phyloP scores from a whole-genome alignment of 208 protist genomes.

The Herpetomonas muscarum region DNA sequence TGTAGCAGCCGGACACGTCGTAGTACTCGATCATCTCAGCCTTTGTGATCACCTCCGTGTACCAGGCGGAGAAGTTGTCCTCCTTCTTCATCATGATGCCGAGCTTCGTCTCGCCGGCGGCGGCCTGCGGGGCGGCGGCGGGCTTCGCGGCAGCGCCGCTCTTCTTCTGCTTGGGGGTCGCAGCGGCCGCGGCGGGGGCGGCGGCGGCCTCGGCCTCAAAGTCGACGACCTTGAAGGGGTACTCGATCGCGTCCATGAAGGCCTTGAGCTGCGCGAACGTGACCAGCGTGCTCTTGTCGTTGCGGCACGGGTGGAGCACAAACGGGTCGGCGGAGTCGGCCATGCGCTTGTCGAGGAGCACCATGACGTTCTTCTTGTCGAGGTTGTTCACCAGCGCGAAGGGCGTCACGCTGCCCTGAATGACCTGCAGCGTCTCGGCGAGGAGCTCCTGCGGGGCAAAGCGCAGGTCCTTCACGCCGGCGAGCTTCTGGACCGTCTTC shows the following conservation, averaged over 20 bases:
- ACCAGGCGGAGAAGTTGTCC: constrained; percentile 95
- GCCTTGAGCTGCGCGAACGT: constrained; percentile 49
- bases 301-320: constrained; percentile 79
- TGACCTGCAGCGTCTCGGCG: constrained; percentile 57
- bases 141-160: constrained; percentile 12
- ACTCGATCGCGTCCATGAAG: constrained; percentile 67
- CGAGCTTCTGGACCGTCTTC: constrained; percentile 65
- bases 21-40: constrained; percentile 99
- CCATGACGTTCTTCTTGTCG: constrained; percentile 53
- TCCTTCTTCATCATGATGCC: constrained; percentile 88
- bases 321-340: constrained; percentile 30
- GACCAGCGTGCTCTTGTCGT: constrained; percentile 76
- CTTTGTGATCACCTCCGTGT: constrained; percentile 96
- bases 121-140: constrained; percentile 69
- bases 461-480: constrained; percentile 73
- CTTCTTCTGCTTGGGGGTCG: constrained; percentile 23
- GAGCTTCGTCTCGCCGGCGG: constrained; percentile 85
- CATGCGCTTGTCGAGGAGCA: constrained; percentile 74
- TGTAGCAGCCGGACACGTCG: constrained; percentile 99
- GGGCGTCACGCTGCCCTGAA: constrained; percentile 76
- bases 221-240: constrained; percentile 60
- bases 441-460: constrained; percentile 74
- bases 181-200: constrained; percentile 14
- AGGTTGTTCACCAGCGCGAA: constrained; percentile 82
- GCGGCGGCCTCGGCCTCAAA: constrained; percentile 33